Evolutionary conservation across 2,329 filamentous ascomycete species (phyloP).

Genomic region (Clarireedia hainanense): DNA sequence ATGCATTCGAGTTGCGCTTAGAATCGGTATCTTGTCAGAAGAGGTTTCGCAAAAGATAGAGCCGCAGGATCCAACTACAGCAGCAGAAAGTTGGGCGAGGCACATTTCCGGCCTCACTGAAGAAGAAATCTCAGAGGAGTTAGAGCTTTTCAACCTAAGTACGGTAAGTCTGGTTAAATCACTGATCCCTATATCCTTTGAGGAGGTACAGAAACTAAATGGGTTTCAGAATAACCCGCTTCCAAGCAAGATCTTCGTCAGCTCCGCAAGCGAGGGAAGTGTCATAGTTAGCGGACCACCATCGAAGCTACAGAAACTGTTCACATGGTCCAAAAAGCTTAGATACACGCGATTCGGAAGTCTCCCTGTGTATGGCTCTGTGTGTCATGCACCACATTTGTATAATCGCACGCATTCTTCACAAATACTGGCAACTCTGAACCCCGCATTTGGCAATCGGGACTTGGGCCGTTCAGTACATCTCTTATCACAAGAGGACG

Average conservation of each 20-base stretch:
- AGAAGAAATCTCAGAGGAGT: not conserved
- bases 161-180: not conserved
- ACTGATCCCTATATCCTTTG: not conserved
- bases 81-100: slow-evolving; percentile 32
- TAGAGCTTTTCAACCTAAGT: not conserved
- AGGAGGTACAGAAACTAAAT: not conserved
- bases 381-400: slow-evolving; percentile 37
- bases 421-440: not conserved
- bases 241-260: slow-evolving; percentile 17
- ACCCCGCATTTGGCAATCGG: not conserved
- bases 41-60: slow-evolving; percentile 37
- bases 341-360: slow-evolving; percentile 20
- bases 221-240: slow-evolving; percentile 11
- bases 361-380: slow-evolving; percentile 32
- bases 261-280: not conserved
- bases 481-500: slow-evolving; percentile 19
- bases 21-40: slow-evolving; percentile 38
- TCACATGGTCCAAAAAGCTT: not conserved
- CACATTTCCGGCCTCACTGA: not conserved
- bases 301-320: slow-evolving; percentile 3
- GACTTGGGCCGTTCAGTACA: not conserved
- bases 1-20: slow-evolving; percentile 37
- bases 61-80: slow-evolving; percentile 18
- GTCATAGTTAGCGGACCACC: not conserved
- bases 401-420: slow-evolving; percentile 24